Evolutionary conservation across 1,139 yeast species (phyloP).

Genomic region (Hanseniaspora uvarum): DNA sequence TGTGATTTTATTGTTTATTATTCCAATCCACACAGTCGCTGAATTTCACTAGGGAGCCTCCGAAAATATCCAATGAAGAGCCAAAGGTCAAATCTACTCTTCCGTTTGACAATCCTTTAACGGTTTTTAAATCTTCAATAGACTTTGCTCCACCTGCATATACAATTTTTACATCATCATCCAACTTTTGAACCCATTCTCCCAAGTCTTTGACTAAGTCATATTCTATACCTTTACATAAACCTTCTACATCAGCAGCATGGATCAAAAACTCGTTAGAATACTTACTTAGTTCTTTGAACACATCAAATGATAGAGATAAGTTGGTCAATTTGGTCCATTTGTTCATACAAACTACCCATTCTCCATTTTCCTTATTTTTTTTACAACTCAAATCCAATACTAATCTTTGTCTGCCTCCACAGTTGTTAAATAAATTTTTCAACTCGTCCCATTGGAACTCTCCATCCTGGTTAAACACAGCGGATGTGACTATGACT

Average conservation of each 20-base stretch:
- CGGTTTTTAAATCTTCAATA: constrained; percentile 55
- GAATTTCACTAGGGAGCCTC: constrained; percentile 70
- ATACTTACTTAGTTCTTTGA: constrained; percentile 46
- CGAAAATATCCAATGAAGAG: constrained; percentile 86
- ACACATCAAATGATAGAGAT: constrained; percentile 44
- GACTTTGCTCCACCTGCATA: constrained; percentile 96
- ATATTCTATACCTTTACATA: constrained; percentile 84
- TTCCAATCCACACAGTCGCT: constrained; percentile 71
- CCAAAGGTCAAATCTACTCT: constrained; percentile 88
- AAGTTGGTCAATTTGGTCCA: constrained; percentile 85
- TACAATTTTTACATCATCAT: constrained; percentile 57
- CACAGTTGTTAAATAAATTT: constrained; percentile 28
- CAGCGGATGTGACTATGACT: constrained; percentile 85
- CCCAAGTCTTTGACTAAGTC: constrained; percentile 60
- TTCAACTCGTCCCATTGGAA: constrained; percentile 48
- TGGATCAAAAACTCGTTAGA: constrained; percentile 85
- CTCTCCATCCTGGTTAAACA: constrained; percentile 52
- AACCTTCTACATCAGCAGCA: constrained; percentile 97
- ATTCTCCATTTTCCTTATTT: constrained; percentile 34
- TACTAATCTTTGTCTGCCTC: constrained; percentile 45
- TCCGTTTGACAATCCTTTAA: constrained; percentile 57
- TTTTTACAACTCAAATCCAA: constrained; percentile 81
- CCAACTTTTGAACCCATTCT: constrained; percentile 52
- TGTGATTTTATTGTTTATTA: constrained; percentile 21
- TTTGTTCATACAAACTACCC: constrained; percentile 94